These are phyloP conservation scores for Kodamaea sp. DNA, from an alignment of 1,139 yeast genomes.

Conservation along the genomic window DNA sequence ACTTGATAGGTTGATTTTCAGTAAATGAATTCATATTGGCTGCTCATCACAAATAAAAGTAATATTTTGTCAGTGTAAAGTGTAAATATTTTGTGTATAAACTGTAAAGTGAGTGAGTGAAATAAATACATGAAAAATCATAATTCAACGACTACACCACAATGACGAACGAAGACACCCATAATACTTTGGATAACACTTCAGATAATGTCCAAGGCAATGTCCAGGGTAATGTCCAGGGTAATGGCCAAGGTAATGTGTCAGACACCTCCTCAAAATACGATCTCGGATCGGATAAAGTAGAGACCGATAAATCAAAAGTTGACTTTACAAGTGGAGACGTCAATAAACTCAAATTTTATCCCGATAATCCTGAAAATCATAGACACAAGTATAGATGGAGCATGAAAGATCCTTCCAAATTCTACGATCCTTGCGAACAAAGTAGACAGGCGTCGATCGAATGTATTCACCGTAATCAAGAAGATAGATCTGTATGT, in stretches of 20 bases:
- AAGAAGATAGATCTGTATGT: slow-evolving; percentile 71
- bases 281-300: slow-evolving; percentile 21
- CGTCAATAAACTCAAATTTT: slow-evolving; percentile 58
- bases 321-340: slow-evolving; percentile 59
- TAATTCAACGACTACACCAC: neutral
- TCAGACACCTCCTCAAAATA: neutral
- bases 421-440: slow-evolving; percentile 89
- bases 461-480: slow-evolving; percentile 72
- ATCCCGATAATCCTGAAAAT: slow-evolving; percentile 77
- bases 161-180: slow-evolving; percentile 2
- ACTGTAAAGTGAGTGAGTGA: no score
- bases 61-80: no score
- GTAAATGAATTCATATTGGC: neutral
- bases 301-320: slow-evolving; percentile 39
- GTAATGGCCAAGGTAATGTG: neutral
- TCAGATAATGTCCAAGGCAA: neutral
- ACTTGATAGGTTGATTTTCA: slow-evolving; percentile 17
- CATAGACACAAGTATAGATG: slow-evolving; percentile 59
- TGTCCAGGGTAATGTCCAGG: neutral
- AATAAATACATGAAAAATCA: neutral
- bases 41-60: neutral
- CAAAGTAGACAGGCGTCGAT: slow-evolving; percentile 85
- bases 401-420: slow-evolving; percentile 70
- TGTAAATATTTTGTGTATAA: no score
- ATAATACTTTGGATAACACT: neutral